phyloP scores from a whole-genome alignment of 352 stramenopile genomes.

The Aphanomyces cochlioides region DNA sequence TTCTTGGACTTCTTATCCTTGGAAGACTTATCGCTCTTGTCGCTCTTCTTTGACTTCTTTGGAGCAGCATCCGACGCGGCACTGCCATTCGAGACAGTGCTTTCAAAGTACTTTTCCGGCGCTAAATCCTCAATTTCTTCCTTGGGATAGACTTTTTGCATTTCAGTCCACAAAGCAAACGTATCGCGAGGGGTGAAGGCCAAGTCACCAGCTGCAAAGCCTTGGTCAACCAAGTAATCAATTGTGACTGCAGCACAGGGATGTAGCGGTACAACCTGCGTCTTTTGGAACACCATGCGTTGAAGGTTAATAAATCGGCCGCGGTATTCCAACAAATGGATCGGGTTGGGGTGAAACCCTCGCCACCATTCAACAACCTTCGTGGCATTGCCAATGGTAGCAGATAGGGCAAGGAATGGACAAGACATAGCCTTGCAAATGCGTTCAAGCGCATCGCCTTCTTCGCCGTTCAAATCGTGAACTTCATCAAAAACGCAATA shows the following conservation, averaged over 20 bases:
- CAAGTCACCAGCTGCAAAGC: conserved; percentile 75
- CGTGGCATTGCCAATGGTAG: conserved; percentile 96
- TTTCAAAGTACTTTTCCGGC: conserved; percentile 93
- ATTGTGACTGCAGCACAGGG: conserved; percentile 79
- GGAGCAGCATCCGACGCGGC: conserved; percentile 23
- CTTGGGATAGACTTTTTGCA: conserved; percentile 64
- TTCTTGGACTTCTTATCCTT: conserved; percentile 43
- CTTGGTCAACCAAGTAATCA: conserved; percentile 79
- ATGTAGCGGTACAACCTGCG: conserved; percentile 66
- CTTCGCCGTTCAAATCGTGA: conserved; percentile 95
- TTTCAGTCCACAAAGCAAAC: conserved; percentile 92
- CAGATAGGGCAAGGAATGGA: conserved; percentile 96
- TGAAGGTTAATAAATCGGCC: conserved; percentile 98
- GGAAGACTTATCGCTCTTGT: conserved; percentile 39
- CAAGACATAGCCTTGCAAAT: conserved; percentile 94
- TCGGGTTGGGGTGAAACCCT: conserved; percentile 65
- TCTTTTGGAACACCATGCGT: conserved; percentile 91
- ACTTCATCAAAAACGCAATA: conserved; percentile 99
- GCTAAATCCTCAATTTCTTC: conserved; percentile 89
- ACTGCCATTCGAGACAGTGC: conserved; percentile 37
- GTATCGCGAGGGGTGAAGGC: conserved; percentile 97
- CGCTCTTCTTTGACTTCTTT: conserved; percentile 41
- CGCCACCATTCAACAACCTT: conserved; percentile 95
- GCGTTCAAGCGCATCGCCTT: conserved; percentile 95
- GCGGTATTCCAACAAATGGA: conserved; percentile 94